Evolutionary conservation across 2,329 filamentous ascomycete species (phyloP), one percentile per base, ranked within the genome.

Genomic region (Myriosclerotinia scirpicola): DNA sequence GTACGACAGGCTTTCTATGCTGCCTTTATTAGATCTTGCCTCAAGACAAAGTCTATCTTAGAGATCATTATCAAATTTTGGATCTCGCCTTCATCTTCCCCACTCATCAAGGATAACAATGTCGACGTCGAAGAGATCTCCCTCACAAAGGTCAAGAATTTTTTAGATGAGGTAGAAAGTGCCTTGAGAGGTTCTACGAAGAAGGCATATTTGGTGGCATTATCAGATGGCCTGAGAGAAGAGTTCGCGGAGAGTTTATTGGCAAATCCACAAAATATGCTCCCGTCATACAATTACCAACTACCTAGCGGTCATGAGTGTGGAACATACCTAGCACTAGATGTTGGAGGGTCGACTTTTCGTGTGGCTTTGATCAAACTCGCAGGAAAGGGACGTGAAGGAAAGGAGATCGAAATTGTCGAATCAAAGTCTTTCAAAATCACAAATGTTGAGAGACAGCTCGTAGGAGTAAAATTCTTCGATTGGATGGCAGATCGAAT

Each of bases 281-380:
- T 89, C 26, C 87, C 87, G 2, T 88, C 86, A 15, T 89, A 87
- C 78, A 89, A 84, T 78, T 83, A 87, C 71, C 83, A 85, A 70
- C 79, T 90, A 7, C 87, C 87, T 1, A 81, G 78, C n/a, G 87
- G 87, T 62, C 75, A 79, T 56, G 87, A 90, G 73, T 76, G 74
- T 54, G 87, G 87, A 36, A 82, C 81, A 63, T 89, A 83, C 74
- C 78, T 90, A 64, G 85, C 87, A 30, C 79, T 89, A 48, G 88
- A 90, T 75, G 85, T 90, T n/a, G 88, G 88, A 48, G 88, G 88
- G 2, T 90, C 88, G 48, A 90, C 87, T 14, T 78, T 90, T 68
- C 81, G 87, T 63, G 85, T 90, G 40, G 87, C 86, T 7, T 74
- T 90, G 71, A 85, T 90, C 55, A 82, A 87, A 69, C 79, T 90